Evolutionary conservation across 176 grass and related monocot species (phyloP).

Genomic region (Elymus sibiricus): DNA sequence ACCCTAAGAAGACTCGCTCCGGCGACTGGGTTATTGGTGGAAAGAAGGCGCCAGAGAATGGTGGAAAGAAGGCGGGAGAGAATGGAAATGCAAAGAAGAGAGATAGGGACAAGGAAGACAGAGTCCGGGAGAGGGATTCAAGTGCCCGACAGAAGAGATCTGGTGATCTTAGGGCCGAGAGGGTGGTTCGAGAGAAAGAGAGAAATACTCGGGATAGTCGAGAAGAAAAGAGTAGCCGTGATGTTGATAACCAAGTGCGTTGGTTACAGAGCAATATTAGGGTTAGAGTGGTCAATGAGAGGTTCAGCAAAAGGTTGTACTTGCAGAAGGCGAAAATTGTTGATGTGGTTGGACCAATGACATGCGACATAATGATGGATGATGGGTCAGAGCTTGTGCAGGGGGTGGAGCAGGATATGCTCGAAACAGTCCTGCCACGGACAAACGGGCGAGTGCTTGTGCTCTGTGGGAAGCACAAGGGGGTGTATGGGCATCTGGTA

Average conservation of each 20-base stretch:
- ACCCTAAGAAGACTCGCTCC: conserved; percentile 69
- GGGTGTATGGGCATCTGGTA: conserved; percentile 72
- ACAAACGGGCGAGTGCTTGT: conserved; percentile 72
- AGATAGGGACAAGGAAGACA: conserved; percentile 32
- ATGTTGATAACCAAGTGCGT: conserved; percentile 28
- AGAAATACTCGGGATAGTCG: conserved; percentile 26
- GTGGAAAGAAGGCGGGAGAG: conserved; percentile 31
- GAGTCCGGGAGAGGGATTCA: conserved; percentile 27
- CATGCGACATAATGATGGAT: conserved; percentile 81
- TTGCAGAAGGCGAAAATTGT: conserved; percentile 81
- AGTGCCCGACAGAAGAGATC: conserved; percentile 30
- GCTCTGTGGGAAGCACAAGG: conserved; percentile 80
- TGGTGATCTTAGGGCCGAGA: conserved; percentile 26
- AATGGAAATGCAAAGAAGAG: conserved; percentile 49
- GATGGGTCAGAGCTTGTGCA: conserved; percentile 67
- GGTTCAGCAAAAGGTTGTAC: conserved; percentile 65
- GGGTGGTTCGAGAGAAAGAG: conserved; percentile 35
- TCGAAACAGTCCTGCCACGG: conserved; percentile 86
- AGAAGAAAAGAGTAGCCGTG: conserved; percentile 20
- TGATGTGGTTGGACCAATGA: conserved; percentile 83
- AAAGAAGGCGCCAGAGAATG: conserved; percentile 40
- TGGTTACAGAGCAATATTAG: conserved; percentile 90
- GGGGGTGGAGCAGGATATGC: conserved; percentile 86
- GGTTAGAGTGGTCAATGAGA: conserved; percentile 81
- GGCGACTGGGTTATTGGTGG: conserved; percentile 57